Base-by-base conservation (phyloP, 768 basidiomycete genomes). In the Tulasnella sp. region DNA sequence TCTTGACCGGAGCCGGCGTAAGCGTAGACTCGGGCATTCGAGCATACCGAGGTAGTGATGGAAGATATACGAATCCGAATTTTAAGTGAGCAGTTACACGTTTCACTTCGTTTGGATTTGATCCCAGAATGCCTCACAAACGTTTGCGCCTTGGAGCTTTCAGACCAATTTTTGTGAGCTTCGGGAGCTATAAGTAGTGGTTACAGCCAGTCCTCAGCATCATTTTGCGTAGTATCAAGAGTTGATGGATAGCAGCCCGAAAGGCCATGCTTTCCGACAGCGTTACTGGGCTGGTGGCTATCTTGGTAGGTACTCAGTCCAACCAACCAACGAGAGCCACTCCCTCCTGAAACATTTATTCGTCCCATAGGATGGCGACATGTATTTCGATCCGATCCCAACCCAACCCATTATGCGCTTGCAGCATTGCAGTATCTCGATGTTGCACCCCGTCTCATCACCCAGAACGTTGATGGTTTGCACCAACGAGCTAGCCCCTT, bases 1-100 rank as follows among this genome's bases (percentile, higher is more conserved):
- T 95, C 19, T 82, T 98, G 74, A 96, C 94, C 0, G 96, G 96
- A 2, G 97, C 97, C 0, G 97, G 97, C 8, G 93, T 97, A 79
- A 93, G 92, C 82, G 96, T 98, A 37, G 97, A 98, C 82, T 94
- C 92, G 36, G 97, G 97, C 67, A 97, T 99, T 77, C 86, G 94
- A 79, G 95, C 96, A n/a, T 97, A 98, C 83, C 85, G 96, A 76
- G 96, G 96, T 0, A 81, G 85, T 78, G 93, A 96, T 80, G 96
- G 96, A 19, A 85, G 91, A 78, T 94, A 94, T 83, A 89, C 93
- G 89, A 93, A 94, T 80, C 93, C 92, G n/a, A 91, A 94, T 82
- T 94, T 93, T 85, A 91, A 90, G 92, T 93, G 80, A 79, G 88
- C 80, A 58, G 80, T 81, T 22, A 80, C 79, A 69, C 22, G 72